Evolutionary conservation across 331 rosid genomes (phyloP), one percentile per base, ranked within the genome.

Genomic region (Erythrophleum ivorense): DNA sequence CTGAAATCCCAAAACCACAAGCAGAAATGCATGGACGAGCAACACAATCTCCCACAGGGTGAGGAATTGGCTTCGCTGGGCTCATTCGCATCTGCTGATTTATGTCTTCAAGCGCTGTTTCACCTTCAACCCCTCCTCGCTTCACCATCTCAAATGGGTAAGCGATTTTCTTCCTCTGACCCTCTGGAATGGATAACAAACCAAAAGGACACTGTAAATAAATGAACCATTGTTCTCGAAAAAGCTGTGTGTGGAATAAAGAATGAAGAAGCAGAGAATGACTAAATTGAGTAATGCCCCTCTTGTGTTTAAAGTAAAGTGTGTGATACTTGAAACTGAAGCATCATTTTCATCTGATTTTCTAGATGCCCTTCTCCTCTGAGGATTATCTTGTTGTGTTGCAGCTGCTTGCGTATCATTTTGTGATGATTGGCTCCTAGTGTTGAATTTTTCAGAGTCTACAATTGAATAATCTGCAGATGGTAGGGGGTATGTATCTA

Each of bases 251-350:
- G 10, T 24, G 50, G 48, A 43, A n/a, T 67, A 24, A n/a, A 18
- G 24, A 9, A 50, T 29, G 11, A 64, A 53, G 49, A 59, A 19
- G 71, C 65, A 69, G 13, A 21, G 21, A 59, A 1, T 52, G 34
- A 43, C n/a, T 53, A 43, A 76, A 64, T 41, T 54, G 34, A 69
- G 58, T 15, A 63, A 84, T 62, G 45, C 14, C 38, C 64, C 1
- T 79, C 13, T 40, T 65, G 41, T 78, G 52, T 40, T 49, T 50
- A 21, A 50, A 76, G 21, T 18, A 45, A 77, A 16, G 12, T 57
- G 31, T 31, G 45, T 36, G 60, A 75, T 84, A 87, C 84, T 84
- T 87, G 38, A 71, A 70, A 81, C 73, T 78, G 88, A 75, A 84
- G 84, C 78, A 29, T 64, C 78, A 43, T 59, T 78, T 70, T 70